phyloP scores from a whole-genome alignment of 2,329 filamentous ascomycete genomes.

The Epichloe glyceriae region DNA sequence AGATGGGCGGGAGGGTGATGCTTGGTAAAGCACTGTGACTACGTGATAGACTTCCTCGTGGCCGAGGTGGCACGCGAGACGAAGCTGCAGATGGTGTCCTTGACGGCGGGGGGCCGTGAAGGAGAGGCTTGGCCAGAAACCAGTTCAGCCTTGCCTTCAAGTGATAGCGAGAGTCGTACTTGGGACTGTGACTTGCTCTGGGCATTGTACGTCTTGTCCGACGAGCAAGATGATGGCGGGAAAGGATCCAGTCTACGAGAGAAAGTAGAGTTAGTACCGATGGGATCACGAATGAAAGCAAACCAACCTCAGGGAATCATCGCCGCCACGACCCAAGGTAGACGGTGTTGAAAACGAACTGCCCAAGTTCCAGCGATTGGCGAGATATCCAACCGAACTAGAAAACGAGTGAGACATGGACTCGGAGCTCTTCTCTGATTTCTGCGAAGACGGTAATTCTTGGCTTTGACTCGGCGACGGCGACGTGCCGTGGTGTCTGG shows the following conservation, averaged over 20 bases:
- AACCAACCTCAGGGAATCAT: slow-evolving; percentile 33
- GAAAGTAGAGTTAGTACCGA: background rate
- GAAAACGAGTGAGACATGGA: slow-evolving; percentile 28
- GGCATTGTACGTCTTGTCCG: slow-evolving; percentile 26
- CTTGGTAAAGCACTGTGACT: slow-evolving; percentile 56
- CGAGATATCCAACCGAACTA: slow-evolving; percentile 34
- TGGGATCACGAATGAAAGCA: no score
- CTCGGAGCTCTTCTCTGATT: slow-evolving; percentile 15
- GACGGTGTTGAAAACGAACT: slow-evolving; percentile 39
- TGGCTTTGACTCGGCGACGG: slow-evolving; percentile 14
- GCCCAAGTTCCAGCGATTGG: slow-evolving; percentile 43
- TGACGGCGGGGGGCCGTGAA: slow-evolving; percentile 36
- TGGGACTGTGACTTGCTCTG: slow-evolving; percentile 30
- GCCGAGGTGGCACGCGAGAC: slow-evolving; percentile 33
- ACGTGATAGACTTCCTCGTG: slow-evolving; percentile 43
- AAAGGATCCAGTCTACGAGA: slow-evolving; percentile 29
- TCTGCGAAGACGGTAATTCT: slow-evolving; percentile 16
- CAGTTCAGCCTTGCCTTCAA: slow-evolving; percentile 84
- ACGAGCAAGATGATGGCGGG: slow-evolving; percentile 28
- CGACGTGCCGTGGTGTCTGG: slow-evolving; percentile 6
- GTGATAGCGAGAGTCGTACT: slow-evolving; percentile 68
- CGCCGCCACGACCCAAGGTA: slow-evolving; percentile 23
- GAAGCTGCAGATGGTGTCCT: slow-evolving; percentile 34
- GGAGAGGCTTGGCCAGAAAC: slow-evolving; percentile 59
- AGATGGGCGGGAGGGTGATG: slow-evolving; percentile 44